Percentiles rank a stretch among this genome's conserved stretches.
Evolutionary conservation across 2,329 filamentous ascomycete species (phyloP).

Genomic region (Lecanicillium sp.): DNA sequence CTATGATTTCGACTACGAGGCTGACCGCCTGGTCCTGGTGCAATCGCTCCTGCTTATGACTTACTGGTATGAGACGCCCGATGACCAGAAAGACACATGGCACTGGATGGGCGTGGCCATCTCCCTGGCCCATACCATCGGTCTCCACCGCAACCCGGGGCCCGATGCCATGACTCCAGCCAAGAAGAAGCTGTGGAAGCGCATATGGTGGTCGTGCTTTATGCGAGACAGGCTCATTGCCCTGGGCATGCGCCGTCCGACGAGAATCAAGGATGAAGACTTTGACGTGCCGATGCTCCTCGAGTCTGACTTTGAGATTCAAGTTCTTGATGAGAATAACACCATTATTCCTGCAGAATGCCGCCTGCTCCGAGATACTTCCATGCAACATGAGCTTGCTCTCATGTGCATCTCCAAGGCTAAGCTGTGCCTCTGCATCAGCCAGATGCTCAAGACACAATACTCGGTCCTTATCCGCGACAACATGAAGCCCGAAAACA

Average conservation of each 20-base stretch:
- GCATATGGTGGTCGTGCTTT: constrained; percentile 97
- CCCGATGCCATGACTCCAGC: constrained; percentile 66
- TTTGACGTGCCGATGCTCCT: constrained; percentile 89
- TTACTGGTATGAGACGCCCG: constrained; percentile 95
- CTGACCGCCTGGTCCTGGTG: constrained; percentile 79
- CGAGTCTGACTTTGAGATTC: constrained; percentile 76
- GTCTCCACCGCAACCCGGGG: constrained; percentile 76
- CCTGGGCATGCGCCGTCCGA: constrained; percentile 86
- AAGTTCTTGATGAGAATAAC: constrained; percentile 58
- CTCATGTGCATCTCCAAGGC: constrained; percentile 88
- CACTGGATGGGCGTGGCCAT: constrained; percentile 98
- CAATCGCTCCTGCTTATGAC: constrained; percentile 88
- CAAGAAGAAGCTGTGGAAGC: constrained; percentile 81
- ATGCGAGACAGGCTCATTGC: constrained; percentile 92
- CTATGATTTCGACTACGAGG: constrained; percentile 94
- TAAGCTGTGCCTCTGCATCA: constrained; percentile 82
- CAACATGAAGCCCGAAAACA: constrained; percentile 68
- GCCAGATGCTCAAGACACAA: constrained; percentile 80
- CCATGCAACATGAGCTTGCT: constrained; percentile 71
- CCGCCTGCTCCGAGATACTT: constrained; percentile 59
- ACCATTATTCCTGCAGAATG: constrained; percentile 63
- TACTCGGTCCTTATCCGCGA: constrained; percentile 87
- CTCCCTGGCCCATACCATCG: constrained; percentile 87
- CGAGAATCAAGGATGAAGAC: constrained; percentile 86
- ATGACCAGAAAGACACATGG: constrained; percentile 97